A percentile compares a stretch with the other conserved stretches of the same genome.
phyloP scores from a whole-genome alignment of 2,329 filamentous ascomycete genomes.

The Talaromyces amestolkiae region DNA sequence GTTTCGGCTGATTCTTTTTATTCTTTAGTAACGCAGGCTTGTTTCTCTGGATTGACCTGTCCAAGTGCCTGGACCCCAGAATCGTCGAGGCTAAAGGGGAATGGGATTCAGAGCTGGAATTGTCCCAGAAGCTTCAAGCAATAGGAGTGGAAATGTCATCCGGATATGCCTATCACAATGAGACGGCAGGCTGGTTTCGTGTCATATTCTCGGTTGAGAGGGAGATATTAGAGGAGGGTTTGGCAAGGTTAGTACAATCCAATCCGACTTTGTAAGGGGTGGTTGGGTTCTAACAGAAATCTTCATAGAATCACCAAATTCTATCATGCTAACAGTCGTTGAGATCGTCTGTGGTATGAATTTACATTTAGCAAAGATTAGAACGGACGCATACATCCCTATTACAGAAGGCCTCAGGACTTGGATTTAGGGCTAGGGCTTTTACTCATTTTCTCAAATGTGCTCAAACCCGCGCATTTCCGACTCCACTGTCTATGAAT shows the following conservation, averaged over 20 bases:
- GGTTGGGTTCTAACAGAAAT: neutral
- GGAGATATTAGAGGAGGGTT: slow-evolving; percentile 36
- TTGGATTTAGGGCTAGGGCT: neutral
- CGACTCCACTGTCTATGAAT: slow-evolving; percentile 1
- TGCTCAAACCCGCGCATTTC: slow-evolving; percentile 13
- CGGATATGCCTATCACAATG: slow-evolving; percentile 42
- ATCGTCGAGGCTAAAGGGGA: neutral
- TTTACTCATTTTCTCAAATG: neutral
- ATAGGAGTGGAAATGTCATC: slow-evolving; percentile 53
- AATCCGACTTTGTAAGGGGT: too few species aligned
- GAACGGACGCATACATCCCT: too few species aligned
- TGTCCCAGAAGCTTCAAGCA: slow-evolving; percentile 46
- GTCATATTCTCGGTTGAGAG: slow-evolving; percentile 49
- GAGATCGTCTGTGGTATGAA: neutral
- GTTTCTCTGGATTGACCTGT: slow-evolving; percentile 47
- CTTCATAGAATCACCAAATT: slow-evolving; percentile 7
- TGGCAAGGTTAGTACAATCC: slow-evolving; percentile 28
- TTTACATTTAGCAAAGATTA: neutral
- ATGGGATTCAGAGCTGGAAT: slow-evolving; percentile 42
- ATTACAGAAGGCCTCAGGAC: too few species aligned
- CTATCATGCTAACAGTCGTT: neutral
- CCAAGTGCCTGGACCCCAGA: slow-evolving; percentile 21
- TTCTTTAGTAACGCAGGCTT: slow-evolving; percentile 44
- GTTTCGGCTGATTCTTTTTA: neutral
- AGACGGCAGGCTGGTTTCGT: slow-evolving; percentile 54